Percentiles rank a stretch among this genome's conserved stretches.
Evolutionary conservation across 2,329 filamentous ascomycete species (phyloP).

Genomic region (Arthrobotrys pseudoclavata): DNA sequence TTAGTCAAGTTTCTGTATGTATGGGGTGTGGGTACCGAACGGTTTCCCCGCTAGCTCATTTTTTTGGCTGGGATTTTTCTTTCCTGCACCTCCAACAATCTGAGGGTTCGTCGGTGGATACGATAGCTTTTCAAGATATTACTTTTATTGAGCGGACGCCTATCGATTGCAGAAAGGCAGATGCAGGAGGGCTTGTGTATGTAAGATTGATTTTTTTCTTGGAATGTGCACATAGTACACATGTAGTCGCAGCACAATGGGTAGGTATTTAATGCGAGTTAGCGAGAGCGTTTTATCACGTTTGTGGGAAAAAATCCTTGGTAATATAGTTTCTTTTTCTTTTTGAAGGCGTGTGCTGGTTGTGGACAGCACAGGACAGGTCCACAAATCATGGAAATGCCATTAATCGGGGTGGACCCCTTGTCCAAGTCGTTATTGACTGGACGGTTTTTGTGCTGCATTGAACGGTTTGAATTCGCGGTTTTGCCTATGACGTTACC

Average conservation of each 20-base stretch:
- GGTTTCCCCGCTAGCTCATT: conserved; percentile 17
- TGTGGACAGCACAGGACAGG: neutral
- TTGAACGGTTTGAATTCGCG: conserved; percentile 7
- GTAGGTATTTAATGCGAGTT: neutral
- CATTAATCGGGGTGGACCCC: conserved; percentile 18
- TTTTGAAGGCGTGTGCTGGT: no score
- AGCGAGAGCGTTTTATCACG: conserved; percentile 29
- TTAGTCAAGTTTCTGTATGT: no score
- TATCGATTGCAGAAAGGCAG: conserved; percentile 38
- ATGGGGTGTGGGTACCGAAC: neutral
- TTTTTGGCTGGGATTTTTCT: conserved; percentile 33
- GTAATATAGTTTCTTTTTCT: neutral
- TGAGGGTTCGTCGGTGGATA: conserved; percentile 13
- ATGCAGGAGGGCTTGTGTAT: conserved; percentile 12
- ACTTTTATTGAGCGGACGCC: neutral
- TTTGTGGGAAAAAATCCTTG: conserved; percentile 3
- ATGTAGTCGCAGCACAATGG: neutral
- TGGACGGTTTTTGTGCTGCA: conserved; percentile 2
- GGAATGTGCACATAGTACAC: neutral
- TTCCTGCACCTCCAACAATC: conserved; percentile 30
- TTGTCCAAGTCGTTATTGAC: neutral
- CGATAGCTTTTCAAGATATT: neutral
- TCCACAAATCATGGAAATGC: conserved; percentile 43
- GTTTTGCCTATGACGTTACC: conserved; percentile 56
- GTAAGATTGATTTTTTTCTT: conserved; percentile 9